phyloP scores from a whole-genome alignment of 208 protist species.

The Trichomonas tenax region DNA sequence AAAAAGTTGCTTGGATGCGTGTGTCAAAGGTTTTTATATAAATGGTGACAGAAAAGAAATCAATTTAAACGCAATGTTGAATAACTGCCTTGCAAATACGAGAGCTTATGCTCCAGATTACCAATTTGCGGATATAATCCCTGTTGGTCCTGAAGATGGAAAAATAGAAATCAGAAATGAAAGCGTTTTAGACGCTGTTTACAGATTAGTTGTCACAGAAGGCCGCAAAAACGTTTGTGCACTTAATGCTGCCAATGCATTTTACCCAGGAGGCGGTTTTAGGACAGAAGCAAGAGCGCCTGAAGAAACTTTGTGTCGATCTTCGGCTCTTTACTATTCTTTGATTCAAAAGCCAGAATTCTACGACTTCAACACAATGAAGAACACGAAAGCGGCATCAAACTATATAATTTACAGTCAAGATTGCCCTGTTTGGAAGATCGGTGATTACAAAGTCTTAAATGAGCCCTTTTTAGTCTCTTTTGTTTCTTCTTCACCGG shows the following conservation, averaged over 20 bases:
- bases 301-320: neutral
- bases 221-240: neutral
- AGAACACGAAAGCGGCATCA: neutral
- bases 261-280: neutral
- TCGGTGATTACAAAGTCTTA: neutral
- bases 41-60: neutral
- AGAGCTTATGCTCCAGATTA: neutral
- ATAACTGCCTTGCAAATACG: neutral
- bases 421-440: neutral
- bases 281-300: neutral
- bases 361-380: neutral
- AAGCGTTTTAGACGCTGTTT: neutral
- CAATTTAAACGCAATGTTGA: neutral
- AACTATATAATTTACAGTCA: neutral
- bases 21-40: neutral
- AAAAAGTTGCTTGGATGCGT: neutral
- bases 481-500: neutral
- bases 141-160: neutral
- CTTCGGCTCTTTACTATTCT: neutral
- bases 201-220: neutral
- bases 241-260: neutral
- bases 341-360: neutral
- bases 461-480: neutral
- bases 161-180: neutral
- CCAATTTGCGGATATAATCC: neutral